phyloP scores from a whole-genome alignment of 2,329 filamentous ascomycete species.

The Thermothelomyces thermophilus region DNA sequence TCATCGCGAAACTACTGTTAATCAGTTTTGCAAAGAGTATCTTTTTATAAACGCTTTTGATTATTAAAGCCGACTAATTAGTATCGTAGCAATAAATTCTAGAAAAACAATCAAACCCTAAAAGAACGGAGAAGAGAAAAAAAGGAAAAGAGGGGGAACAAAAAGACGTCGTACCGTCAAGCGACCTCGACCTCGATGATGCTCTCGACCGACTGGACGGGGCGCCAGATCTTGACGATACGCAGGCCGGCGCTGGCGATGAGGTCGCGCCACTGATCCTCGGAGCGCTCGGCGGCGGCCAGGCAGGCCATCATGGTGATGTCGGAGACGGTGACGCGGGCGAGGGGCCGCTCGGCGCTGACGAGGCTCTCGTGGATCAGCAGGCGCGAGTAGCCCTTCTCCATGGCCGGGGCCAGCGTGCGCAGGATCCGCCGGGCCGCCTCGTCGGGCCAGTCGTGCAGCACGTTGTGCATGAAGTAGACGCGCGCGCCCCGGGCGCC shows the following conservation, averaged over 20 bases:
- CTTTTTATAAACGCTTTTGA: no score
- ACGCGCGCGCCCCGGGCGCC: slow-evolving; percentile 26
- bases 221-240: slow-evolving; percentile 19
- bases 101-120: no score
- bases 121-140: no score
- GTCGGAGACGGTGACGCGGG: slow-evolving; percentile 17
- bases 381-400: slow-evolving; percentile 26
- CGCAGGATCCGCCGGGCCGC: slow-evolving; percentile 30
- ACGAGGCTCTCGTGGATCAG: slow-evolving; percentile 26
- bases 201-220: slow-evolving; percentile 16
- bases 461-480: slow-evolving; percentile 34
- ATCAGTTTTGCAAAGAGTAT: no score
- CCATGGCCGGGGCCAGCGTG: slow-evolving; percentile 30
- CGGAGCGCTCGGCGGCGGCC: slow-evolving; percentile 17
- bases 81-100: no score
- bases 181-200: slow-evolving; percentile 18
- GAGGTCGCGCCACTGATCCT: slow-evolving; percentile 17
- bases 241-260: slow-evolving; percentile 15
- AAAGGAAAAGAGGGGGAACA: no score
- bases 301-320: slow-evolving; percentile 24
- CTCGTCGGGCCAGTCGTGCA: slow-evolving; percentile 35
- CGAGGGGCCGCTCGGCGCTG: slow-evolving; percentile 13
- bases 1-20: no score
- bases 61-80: no score
- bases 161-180: no score